Base-by-base conservation (phyloP, 768 basidiomycete species). In the Filobasidium floriforme region DNA sequence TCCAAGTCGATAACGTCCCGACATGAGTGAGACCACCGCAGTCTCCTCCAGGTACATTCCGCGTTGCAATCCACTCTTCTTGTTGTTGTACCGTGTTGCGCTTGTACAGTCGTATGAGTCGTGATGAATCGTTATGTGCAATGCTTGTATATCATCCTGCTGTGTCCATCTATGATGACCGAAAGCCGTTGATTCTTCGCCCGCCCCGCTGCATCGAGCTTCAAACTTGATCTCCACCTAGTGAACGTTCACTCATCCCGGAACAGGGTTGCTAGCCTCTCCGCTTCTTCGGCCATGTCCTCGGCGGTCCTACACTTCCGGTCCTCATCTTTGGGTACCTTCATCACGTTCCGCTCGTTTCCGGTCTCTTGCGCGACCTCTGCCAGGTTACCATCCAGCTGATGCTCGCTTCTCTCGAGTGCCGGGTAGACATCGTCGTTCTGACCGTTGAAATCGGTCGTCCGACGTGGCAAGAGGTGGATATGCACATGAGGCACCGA, bases 401-500 rank as follows among this genome's bases (percentile, higher is more conserved):
- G 73, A n/a, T 66, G 70, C 41, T 81, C 77, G 32, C 66, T 59
- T 49, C 63, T 65, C 76, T 94, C 92, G 15, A 97, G 77, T 1
- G 83, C 86, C 2, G 88, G 88, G 78, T 96, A 81, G 37, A 81
- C 71, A 24, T 70, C 62, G 66, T 82, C 82, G 59, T 80, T 77
- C 19, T 79, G 70, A 6, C 80, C 80, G 18, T 66, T 67, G 65
- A 80, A 81, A 60, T 81, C 81, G 29, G 72, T 81, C 40, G 83
- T 80, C 73, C 86, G 86, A 1, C 94, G 86, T 24, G 96, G 96
- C 5, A 99, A 80, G 32, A 98, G 79, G 75, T 99, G 96, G 71
- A 96, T 88, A 79, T 99, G 96, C n/a, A 97, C 90, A 74, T 98
- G 96, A 0, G 90, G 86, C n/a, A 91, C 85, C 6, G 83, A 84